Evolutionary conservation across 1,139 yeast genomes (phyloP), one percentile per base, ranked within the genome.

Genomic region (Taphrina deformans): DNA sequence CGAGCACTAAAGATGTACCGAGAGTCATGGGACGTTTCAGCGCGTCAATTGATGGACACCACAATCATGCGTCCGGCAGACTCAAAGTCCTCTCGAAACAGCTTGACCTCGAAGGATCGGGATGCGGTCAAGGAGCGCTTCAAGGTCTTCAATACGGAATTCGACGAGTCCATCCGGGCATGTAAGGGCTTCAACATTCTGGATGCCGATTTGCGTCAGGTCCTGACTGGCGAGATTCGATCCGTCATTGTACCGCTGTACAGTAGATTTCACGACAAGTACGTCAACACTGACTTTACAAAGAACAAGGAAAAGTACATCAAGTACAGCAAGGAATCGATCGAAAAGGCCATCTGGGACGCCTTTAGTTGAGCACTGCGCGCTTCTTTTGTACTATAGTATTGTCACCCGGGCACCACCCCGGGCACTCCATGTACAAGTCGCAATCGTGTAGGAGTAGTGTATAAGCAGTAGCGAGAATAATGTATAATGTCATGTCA

Each of bases 101-200:
- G 79, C 67, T 75, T 80, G 66, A 76, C 85, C 2, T 81, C 83
- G 40, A 92, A 91, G 72, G 96, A 92, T 70, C 85, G 85, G 69
- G 97, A 91, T 62, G 84, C 82, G 66, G 85, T 92, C 67, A 95
- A 93, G 73, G 97, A 93, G 68, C 85, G 89, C 72, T 92, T 91
- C 78, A 83, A 52, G 55, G 60, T 55, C 66, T 92, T 93, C 77
- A 92, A 93, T 72, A 85, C 85, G 33, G 89, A 92, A 62, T 88
- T 90, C 73, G 97, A 90, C 68, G 87, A 83, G 62, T 82, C 93
- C 53, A 80, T 88, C 26, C 80, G 81, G 60, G 82, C 82, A 66
- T 86, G 89, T 74, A 85, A 85, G 72, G 79, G 80, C 69, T 85
- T 85, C 75, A 82, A 83, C 68, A 81, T 90, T 55, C 82, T 86